phyloP scores from a whole-genome alignment of 257 asterid species.

The Echites panduratus region DNA sequence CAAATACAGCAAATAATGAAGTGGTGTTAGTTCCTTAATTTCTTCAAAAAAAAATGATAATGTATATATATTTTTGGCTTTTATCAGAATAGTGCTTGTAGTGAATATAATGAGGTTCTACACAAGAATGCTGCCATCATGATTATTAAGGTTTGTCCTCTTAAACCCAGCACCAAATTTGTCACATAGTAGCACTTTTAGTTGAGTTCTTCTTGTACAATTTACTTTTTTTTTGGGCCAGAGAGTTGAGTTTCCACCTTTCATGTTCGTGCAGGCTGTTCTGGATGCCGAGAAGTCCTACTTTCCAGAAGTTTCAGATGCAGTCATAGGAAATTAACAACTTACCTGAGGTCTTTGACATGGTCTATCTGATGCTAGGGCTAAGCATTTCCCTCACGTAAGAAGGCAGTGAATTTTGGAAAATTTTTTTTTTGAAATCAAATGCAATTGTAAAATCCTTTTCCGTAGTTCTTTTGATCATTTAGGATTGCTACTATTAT shows the following conservation, averaged over 20 bases:
- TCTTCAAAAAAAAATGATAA: background rate
- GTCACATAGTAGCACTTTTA: background rate
- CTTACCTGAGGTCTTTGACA: no score
- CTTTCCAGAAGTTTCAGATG: constrained; percentile 16
- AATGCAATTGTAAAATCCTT: no score
- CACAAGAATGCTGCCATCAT: constrained; percentile 88
- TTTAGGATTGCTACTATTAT: no score
- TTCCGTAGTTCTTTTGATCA: no score
- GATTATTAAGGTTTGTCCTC: constrained; percentile 65
- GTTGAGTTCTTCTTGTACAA: background rate
- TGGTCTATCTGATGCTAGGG: no score
- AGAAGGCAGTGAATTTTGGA: background rate
- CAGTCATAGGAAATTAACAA: background rate
- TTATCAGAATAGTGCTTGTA: constrained; percentile 57
- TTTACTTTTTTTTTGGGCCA: background rate
- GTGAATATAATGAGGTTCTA: constrained; percentile 80
- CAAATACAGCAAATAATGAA: background rate
- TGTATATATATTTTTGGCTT: constrained; percentile 11
- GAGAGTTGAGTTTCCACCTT: constrained; percentile 11
- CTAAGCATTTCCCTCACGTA: background rate
- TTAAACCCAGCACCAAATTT: constrained; percentile 1
- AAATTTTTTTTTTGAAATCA: no score
- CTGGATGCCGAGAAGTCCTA: constrained; percentile 47
- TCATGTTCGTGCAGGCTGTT: constrained; percentile 52
- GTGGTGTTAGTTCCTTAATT: background rate